A percentile compares a stretch with the other conserved stretches of the same genome.
phyloP scores from a whole-genome alignment of 768 basidiomycete species.

The Mycena rebaudengoi region DNA sequence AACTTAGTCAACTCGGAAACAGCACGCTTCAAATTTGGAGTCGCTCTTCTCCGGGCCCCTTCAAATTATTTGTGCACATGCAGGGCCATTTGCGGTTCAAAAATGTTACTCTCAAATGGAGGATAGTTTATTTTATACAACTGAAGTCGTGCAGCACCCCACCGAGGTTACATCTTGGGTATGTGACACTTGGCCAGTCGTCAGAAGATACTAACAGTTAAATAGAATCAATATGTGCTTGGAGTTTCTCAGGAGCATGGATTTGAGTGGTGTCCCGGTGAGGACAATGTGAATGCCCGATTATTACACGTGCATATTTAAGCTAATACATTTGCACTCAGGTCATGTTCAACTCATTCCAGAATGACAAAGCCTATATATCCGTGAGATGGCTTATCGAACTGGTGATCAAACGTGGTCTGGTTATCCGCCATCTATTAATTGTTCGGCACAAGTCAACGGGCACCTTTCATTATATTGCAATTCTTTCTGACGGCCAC shows the following conservation, averaged over 20 bases:
- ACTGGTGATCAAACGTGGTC: background rate
- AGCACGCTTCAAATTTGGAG: constrained; percentile 38
- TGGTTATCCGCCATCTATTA: background rate
- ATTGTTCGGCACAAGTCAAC: background rate
- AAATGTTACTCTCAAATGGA: constrained; percentile 42
- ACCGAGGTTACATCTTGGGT: constrained; percentile 39
- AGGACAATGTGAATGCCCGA: constrained; percentile 24
- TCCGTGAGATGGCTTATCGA: background rate
- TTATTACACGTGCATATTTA: constrained; percentile 19
- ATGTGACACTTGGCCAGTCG: constrained; percentile 11
- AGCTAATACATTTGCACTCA: background rate
- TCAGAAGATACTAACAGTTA: background rate
- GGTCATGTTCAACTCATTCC: no score
- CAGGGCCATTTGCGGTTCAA: constrained; percentile 41
- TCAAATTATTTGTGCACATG: constrained; percentile 31
- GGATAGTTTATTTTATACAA: constrained; percentile 37
- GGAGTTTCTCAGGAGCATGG: constrained; percentile 13
- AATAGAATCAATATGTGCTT: constrained; percentile 27
- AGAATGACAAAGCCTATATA: background rate
- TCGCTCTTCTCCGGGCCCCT: constrained; percentile 35
- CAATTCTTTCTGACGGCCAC: background rate
- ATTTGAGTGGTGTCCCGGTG: constrained; percentile 27
- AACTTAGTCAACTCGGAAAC: constrained; percentile 34
- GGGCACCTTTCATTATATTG: background rate
- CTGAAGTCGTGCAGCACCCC: constrained; percentile 34